Conservation (phyloP, 768 basidiomycete genomes). For the Boletus subparvulus region DNA sequence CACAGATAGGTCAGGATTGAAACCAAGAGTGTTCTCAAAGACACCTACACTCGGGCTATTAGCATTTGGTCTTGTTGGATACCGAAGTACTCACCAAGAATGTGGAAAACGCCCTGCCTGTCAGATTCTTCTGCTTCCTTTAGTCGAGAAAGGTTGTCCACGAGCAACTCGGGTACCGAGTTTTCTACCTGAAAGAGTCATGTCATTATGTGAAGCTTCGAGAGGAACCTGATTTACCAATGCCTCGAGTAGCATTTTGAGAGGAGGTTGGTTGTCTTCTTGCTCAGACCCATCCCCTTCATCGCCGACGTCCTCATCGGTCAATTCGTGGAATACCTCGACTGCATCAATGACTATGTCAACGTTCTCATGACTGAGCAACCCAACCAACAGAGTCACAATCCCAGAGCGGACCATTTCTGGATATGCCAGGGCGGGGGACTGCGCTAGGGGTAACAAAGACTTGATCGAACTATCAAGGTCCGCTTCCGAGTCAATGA, state of each 20-base stretch:
- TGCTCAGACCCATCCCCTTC: slow-evolving; percentile 66
- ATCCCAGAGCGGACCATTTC: slow-evolving; percentile 81
- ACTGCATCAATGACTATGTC: slow-evolving; percentile 98
- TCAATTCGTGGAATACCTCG: slow-evolving; percentile 89
- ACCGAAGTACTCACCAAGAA: slow-evolving; percentile 58
- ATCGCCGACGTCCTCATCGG: slow-evolving; percentile 92
- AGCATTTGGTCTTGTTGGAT: not conserved
- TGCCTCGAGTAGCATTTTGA: slow-evolving; percentile 72
- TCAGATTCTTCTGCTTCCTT: slow-evolving; percentile 92
- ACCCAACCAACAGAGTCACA: slow-evolving; percentile 68
- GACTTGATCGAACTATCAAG: slow-evolving; percentile 85
- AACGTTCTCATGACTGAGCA: slow-evolving; percentile 93
- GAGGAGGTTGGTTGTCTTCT: slow-evolving; percentile 58
- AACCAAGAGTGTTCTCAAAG: slow-evolving; percentile 89
- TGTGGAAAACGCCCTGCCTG: slow-evolving; percentile 88
- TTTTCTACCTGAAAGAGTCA: slow-evolving; percentile 61
- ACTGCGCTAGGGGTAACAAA: slow-evolving; percentile 85
- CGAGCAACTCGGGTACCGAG: slow-evolving; percentile 83
- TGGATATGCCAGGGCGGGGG: slow-evolving; percentile 79
- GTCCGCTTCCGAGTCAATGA: slow-evolving; percentile 98
- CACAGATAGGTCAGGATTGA: slow-evolving; percentile 73
- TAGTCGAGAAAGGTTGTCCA: slow-evolving; percentile 84
- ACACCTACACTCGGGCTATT: slow-evolving; percentile 52
- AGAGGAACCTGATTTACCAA: slow-evolving; percentile 53
- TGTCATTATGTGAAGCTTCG: not conserved